Percentiles rank a stretch among this genome's conserved stretches.
These are phyloP conservation scores for Mariannaea sp. DNA, from an alignment of 2,329 filamentous ascomycete genomes.

Conservation along the genomic window DNA sequence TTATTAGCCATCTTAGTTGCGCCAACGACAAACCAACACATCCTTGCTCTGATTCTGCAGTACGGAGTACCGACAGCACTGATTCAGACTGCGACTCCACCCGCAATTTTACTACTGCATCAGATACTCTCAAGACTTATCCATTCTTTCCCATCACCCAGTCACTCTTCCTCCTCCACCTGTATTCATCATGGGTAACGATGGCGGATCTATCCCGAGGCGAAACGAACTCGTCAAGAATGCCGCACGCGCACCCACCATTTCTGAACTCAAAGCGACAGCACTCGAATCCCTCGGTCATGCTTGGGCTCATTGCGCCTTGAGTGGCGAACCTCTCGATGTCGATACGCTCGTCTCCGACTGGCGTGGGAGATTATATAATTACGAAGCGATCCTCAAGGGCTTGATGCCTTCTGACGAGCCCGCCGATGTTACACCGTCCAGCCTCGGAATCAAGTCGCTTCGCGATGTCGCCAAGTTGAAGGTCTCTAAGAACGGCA, in stretches of 20 bases:
- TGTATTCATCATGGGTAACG: conserved; percentile 79
- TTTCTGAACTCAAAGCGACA: conserved; percentile 86
- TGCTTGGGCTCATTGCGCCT: conserved; percentile 83
- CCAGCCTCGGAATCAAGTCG: conserved; percentile 69
- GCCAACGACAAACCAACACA: neutral
- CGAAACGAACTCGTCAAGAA: conserved; percentile 95
- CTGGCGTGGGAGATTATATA: conserved; percentile 83
- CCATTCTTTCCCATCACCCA: neutral
- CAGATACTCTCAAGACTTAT: neutral
- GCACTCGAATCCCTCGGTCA: conserved; percentile 84
- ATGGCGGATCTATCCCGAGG: conserved; percentile 94
- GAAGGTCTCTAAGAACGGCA: conserved; percentile 62
- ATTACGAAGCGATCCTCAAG: conserved; percentile 87
- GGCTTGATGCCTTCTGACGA: conserved; percentile 63
- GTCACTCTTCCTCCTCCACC: neutral
- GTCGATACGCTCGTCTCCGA: conserved; percentile 80
- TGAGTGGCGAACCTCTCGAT: conserved; percentile 78
- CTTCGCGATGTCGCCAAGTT: conserved; percentile 88
- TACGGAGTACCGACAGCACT: no score
- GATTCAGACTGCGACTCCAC: neutral
- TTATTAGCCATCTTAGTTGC: no score
- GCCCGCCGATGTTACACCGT: conserved; percentile 53
- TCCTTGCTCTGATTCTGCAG: neutral
- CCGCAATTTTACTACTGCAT: neutral
- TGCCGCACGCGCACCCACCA: conserved; percentile 79